A percentile compares a stretch with the other conserved stretches of the same genome.
These are phyloP conservation scores for Fusarium austroafricanum DNA, from an alignment of 2,329 filamentous ascomycete genomes.

Conservation along the genomic window DNA sequence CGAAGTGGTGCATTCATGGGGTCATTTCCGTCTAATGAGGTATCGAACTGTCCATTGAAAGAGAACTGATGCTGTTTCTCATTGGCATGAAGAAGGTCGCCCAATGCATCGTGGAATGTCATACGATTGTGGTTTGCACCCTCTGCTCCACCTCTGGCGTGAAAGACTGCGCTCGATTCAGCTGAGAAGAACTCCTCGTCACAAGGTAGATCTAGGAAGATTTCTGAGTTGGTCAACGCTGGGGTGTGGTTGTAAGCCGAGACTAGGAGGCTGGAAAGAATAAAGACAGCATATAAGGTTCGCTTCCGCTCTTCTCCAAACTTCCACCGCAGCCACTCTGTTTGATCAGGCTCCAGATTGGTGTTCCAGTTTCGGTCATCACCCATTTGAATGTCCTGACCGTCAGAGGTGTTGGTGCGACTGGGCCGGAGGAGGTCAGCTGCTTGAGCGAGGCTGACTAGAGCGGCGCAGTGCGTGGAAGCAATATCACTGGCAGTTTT, in stretches of 20 bases:
- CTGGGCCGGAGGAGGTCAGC: slow-evolving; percentile 74
- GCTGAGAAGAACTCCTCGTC: slow-evolving; percentile 92
- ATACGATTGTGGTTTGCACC: slow-evolving; percentile 76
- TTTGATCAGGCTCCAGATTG: slow-evolving; percentile 62
- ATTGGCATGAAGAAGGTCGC: slow-evolving; percentile 82
- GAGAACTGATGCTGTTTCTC: slow-evolving; percentile 66
- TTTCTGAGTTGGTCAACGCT: slow-evolving; percentile 92
- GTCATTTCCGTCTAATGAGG: slow-evolving; percentile 50
- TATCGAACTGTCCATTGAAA: slow-evolving; percentile 32
- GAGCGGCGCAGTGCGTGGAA: slow-evolving; percentile 87
- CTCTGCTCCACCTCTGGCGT: slow-evolving; percentile 77
- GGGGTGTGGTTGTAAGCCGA: slow-evolving; percentile 94
- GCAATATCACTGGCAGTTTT: slow-evolving; percentile 92
- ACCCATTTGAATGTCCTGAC: slow-evolving; percentile 68
- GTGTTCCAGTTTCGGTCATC: slow-evolving; percentile 63
- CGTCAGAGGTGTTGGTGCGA: slow-evolving; percentile 58
- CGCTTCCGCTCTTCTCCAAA: slow-evolving; percentile 89
- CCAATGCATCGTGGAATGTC: slow-evolving; percentile 85
- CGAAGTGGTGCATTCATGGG: slow-evolving; percentile 72
- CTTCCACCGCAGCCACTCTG: slow-evolving; percentile 87
- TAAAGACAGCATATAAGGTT: slow-evolving; percentile 91
- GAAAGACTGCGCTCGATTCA: slow-evolving; percentile 84
- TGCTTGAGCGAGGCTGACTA: slow-evolving; percentile 90
- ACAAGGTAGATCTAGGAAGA: slow-evolving; percentile 87
- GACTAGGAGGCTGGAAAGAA: slow-evolving; percentile 89